Conservation (phyloP, 2,329 filamentous ascomycete species). For the Trichothecium sympodiale region DNA sequence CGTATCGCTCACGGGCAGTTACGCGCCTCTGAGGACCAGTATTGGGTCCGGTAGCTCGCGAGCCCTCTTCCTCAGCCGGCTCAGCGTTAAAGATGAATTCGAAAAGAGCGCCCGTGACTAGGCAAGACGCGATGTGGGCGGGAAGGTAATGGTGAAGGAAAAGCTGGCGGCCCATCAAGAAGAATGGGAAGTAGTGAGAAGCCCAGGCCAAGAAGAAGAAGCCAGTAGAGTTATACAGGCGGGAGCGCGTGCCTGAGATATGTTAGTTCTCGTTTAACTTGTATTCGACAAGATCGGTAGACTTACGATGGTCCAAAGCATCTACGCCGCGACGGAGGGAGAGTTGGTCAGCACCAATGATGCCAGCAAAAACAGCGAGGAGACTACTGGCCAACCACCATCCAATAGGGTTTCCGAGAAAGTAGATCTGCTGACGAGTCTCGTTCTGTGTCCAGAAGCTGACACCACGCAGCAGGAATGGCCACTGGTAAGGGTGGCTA, state of each 20-base stretch:
- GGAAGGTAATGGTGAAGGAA: slow-evolving; percentile 98
- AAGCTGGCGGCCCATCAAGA: slow-evolving; percentile 92
- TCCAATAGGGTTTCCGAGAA: slow-evolving; percentile 89
- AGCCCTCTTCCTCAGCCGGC: slow-evolving; percentile 48
- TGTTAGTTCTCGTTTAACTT: slow-evolving; percentile 1
- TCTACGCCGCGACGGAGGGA: slow-evolving; percentile 88
- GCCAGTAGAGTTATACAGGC: slow-evolving; percentile 94
- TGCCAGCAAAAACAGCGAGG: slow-evolving; percentile 85
- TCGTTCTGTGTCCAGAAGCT: slow-evolving; percentile 99
- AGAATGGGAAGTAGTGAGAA: slow-evolving; percentile 95
- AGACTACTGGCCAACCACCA: slow-evolving; percentile 96
- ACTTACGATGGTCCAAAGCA: slow-evolving; percentile 85
- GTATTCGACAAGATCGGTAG: neutral
- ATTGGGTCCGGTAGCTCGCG: slow-evolving; percentile 17
- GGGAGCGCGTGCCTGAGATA: slow-evolving; percentile 66
- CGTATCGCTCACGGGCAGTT: slow-evolving; percentile 73
- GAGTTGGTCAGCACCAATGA: slow-evolving; percentile 85
- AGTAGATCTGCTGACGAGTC: slow-evolving; percentile 94
- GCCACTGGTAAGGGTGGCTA: slow-evolving; percentile 93
- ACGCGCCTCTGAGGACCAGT: slow-evolving; percentile 47
- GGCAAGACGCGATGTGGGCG: slow-evolving; percentile 78
- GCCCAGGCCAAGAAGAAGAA: slow-evolving; percentile 99
- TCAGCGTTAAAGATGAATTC: slow-evolving; percentile 96
- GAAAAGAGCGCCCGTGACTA: slow-evolving; percentile 82
- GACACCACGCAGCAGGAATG: slow-evolving; percentile 90